These are phyloP conservation scores for Verbascum thapsus DNA, from an alignment of 257 asterid genomes.

Conservation along the genomic window DNA sequence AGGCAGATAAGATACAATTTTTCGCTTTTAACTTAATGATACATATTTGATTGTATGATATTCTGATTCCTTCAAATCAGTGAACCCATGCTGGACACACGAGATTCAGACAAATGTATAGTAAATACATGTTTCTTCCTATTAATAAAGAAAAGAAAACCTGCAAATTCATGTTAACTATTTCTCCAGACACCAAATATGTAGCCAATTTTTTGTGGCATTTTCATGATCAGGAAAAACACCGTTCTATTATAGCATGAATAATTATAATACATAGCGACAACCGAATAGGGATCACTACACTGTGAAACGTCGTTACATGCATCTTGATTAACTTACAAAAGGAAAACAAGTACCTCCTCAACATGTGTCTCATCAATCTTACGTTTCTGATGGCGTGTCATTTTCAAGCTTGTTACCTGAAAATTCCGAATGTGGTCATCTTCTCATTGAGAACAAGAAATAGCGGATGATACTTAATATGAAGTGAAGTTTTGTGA, in stretches of 20 bases:
- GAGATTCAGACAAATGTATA: too few relatives aligned
- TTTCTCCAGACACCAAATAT: too few relatives aligned
- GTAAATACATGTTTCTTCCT: too few relatives aligned
- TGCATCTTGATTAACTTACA: conserved; percentile 11
- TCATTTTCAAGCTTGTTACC: conserved; percentile 99
- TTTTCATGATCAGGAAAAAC: too few relatives aligned
- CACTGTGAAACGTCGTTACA: too few relatives aligned
- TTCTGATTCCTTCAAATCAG: not conserved
- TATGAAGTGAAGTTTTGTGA: not conserved
- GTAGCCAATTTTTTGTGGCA: too few relatives aligned
- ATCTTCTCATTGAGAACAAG: conserved; percentile 20
- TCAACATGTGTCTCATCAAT: conserved; percentile 97
- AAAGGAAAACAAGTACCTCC: conserved; percentile 51
- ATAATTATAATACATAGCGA: too few relatives aligned
- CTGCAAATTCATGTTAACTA: too few relatives aligned
- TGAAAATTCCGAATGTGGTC: conserved; percentile 43
- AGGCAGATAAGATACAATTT: not conserved
- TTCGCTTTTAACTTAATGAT: not conserved
- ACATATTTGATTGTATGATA: not conserved
- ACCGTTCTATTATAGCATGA: too few relatives aligned
- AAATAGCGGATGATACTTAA: not conserved
- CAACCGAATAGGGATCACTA: too few relatives aligned
- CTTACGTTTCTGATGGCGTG: conserved; percentile 96
- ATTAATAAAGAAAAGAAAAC: too few relatives aligned
- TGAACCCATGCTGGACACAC: not conserved